These are phyloP conservation scores for Sequoiadendron giganteum DNA, from an alignment of 75 land plant genomes.

Conservation along the genomic window DNA sequence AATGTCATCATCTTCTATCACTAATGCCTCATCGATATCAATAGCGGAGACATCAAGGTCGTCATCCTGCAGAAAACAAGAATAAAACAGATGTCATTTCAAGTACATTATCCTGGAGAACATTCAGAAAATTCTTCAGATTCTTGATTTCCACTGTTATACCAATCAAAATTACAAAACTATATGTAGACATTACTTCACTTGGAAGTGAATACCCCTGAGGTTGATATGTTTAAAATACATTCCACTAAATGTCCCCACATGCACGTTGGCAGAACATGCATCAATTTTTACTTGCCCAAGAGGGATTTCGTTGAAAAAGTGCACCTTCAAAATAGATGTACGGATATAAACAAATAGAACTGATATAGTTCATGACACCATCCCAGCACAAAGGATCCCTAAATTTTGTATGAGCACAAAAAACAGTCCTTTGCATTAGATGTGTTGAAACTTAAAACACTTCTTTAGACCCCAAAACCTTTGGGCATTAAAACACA, in stretches of 20 bases:
- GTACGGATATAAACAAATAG: background rate
- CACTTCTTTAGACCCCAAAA: background rate
- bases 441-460: background rate
- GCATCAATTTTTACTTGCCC: background rate
- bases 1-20: conserved; percentile 93
- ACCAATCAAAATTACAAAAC: background rate
- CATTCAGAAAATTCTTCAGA: background rate
- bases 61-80: conserved; percentile 65
- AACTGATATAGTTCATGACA: background rate
- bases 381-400: background rate
- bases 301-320: background rate
- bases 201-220: background rate
- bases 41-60: conserved; percentile 83
- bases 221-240: background rate
- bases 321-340: background rate
- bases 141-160: background rate
- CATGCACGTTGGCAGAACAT: background rate
- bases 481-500: background rate
- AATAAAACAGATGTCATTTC: background rate
- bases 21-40: conserved; percentile 84
- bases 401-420: background rate
- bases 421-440: background rate
- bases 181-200: background rate
- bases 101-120: background rate
- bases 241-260: conserved; percentile 29